Conservation (phyloP, 2,329 filamentous ascomycete species). For the Trichoderma sp. region DNA sequence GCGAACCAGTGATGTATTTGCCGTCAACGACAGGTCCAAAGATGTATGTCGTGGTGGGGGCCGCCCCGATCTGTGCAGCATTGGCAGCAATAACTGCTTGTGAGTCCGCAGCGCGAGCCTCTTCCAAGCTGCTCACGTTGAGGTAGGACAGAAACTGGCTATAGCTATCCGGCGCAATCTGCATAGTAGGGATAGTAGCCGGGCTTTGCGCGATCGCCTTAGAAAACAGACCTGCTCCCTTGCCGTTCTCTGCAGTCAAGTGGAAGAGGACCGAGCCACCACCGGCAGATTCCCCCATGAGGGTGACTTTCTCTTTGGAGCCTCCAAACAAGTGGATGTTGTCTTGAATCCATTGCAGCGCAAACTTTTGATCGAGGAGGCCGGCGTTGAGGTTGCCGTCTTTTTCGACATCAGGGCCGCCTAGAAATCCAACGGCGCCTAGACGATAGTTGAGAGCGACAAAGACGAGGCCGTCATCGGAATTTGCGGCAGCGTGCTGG, state of each 20-base stretch:
- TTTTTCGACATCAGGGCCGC: slow-evolving; percentile 26
- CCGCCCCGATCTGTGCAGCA: not conserved
- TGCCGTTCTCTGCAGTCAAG: slow-evolving; percentile 1
- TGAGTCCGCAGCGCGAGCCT: not conserved
- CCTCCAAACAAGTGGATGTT: slow-evolving; percentile 52
- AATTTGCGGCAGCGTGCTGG: not conserved
- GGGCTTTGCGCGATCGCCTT: not conserved
- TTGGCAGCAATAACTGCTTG: slow-evolving; percentile 6
- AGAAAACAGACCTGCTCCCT: not conserved
- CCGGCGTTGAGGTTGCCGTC: not conserved
- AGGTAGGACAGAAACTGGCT: not conserved
- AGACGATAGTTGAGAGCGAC: not conserved
- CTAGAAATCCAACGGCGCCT: slow-evolving; percentile 38
- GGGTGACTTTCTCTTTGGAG: slow-evolving; percentile 37
- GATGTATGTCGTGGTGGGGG: not conserved
- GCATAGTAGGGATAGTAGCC: not conserved
- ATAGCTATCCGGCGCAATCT: not conserved
- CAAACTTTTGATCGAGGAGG: not conserved
- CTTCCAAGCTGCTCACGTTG: not conserved
- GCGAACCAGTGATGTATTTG: not conserved
- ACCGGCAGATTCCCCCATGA: slow-evolving; percentile 31
- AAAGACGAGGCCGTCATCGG: not conserved
- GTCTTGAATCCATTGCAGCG: slow-evolving; percentile 30
- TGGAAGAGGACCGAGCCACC: slow-evolving; percentile 44
- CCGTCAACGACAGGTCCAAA: not conserved